phyloP scores from a whole-genome alignment of 495 filamentous ascomycete genomes.

The Aspergillus bertholletiae region DNA sequence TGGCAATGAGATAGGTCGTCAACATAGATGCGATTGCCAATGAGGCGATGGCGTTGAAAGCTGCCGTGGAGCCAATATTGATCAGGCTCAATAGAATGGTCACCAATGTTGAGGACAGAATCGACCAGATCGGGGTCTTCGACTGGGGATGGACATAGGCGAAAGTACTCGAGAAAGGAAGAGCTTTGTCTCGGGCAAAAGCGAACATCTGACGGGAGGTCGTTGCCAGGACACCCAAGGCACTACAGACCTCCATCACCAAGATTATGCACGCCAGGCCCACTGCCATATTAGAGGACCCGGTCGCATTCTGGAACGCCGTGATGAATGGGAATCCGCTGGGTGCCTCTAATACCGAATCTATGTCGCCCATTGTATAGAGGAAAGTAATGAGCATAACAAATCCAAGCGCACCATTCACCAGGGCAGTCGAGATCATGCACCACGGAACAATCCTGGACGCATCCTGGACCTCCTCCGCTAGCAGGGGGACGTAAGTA shows the following conservation, averaged over 20 bases:
- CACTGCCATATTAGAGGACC: neutral
- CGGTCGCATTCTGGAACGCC: conserved; percentile 23
- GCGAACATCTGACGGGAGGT: neutral
- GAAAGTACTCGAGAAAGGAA: conserved; percentile 41
- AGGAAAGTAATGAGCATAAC: conserved; percentile 27
- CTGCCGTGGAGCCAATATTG: conserved; percentile 45
- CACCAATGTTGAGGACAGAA: conserved; percentile 2
- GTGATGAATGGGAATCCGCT: conserved; percentile 24
- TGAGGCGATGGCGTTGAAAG: conserved; percentile 51
- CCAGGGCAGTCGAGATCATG: conserved; percentile 25
- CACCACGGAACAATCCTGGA: conserved; percentile 18
- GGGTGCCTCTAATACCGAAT: conserved; percentile 15
- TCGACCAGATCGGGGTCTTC: conserved; percentile 4
- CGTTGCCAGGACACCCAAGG: neutral
- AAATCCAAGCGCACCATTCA: conserved; percentile 30
- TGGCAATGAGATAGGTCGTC: conserved; percentile 34
- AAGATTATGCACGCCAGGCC: neutral
- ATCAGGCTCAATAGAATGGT: conserved; percentile 1
- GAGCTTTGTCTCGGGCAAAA: conserved; percentile 9
- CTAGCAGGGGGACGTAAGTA: neutral
- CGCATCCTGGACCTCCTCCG: conserved; percentile 30
- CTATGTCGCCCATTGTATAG: conserved; percentile 33
- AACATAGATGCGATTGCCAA: conserved; percentile 35
- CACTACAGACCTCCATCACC: conserved; percentile 2
- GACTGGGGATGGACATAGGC: conserved; percentile 16